These are phyloP conservation scores for Fusarium sp. DNA, from an alignment of 2,329 filamentous ascomycete genomes.

Conservation along the genomic window DNA sequence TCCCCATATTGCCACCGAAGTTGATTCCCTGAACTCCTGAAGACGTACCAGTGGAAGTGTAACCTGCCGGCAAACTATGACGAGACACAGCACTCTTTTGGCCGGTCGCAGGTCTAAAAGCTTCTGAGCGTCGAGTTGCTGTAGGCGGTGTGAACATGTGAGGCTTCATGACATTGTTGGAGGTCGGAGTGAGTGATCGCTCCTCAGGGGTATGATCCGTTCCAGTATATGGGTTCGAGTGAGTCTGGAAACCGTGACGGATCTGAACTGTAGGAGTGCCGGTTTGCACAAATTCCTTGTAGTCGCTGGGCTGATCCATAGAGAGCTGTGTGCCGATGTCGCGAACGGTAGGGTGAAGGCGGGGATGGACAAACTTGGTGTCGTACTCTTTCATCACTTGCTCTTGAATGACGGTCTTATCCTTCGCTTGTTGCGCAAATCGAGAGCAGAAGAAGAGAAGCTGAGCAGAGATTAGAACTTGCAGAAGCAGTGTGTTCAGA, in stretches of 20 bases:
- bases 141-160: constrained; percentile 58
- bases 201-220: constrained; percentile 59
- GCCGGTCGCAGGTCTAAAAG: constrained; percentile 46
- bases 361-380: constrained; percentile 92
- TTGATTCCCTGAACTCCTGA: constrained; percentile 42
- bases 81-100: constrained; percentile 47
- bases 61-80: constrained; percentile 51
- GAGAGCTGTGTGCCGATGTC: constrained; percentile 85
- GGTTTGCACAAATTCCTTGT: constrained; percentile 57
- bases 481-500: constrained; percentile 82
- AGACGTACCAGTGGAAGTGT: constrained; percentile 45
- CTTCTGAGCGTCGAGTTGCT: constrained; percentile 49
- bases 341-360: constrained; percentile 81
- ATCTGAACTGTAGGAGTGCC: constrained; percentile 71
- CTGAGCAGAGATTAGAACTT: constrained; percentile 79
- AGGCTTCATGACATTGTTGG: constrained; percentile 53
- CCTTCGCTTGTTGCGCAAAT: constrained; percentile 87
- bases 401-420: constrained; percentile 84
- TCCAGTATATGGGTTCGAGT: constrained; percentile 83
- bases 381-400: constrained; percentile 97
- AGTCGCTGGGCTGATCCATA: constrained; percentile 55
- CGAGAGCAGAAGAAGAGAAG: constrained; percentile 77
- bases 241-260: constrained; percentile 81
- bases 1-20: constrained; percentile 80
- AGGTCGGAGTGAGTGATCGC: constrained; percentile 48